Evolutionary conservation across 768 basidiomycete species (phyloP), one percentile per base, ranked within the genome.

Genomic region (Lentinus brumalis): DNA sequence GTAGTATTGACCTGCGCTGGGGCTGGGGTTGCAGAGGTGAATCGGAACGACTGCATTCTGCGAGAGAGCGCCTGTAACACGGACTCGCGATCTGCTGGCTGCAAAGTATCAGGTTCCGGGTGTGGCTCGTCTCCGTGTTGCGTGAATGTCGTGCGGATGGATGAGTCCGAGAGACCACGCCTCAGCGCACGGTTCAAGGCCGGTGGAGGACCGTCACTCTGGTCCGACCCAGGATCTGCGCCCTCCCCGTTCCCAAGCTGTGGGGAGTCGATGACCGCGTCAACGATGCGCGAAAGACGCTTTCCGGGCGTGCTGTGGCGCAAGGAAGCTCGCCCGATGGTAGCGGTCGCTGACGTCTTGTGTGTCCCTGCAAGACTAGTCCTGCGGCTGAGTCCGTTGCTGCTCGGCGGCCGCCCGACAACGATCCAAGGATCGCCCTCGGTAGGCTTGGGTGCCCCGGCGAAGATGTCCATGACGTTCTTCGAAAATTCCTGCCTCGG

Each of bases 81-180:
- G 5, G 73, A 70, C 53, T 69, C 62, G 41, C 68, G 64, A 54
- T 73, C 64, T 6, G 61, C 59, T 26, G 54, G 62, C 21, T 61
- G 55, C 6, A 53, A 31, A 9, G 53, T 7, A 3, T 32, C 38
- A 10, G 57, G 26, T 10, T 32, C 35, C 11, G 47, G 39, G 12
- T 41, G 35, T 5, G 55, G 47, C 8, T 64, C 75, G n/a, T 78
- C 79, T 5, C 73, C 77, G 50, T 89, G 83, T 56, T 75, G 79
- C 61, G 86, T 76, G 74, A 91, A 96, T 0, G 92, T 92, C 4
- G 92, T 89, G 62, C 87, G 91, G 61, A 98, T 94, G 2, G 93
- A 96, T 0, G 94, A 96, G 71, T 98, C 96, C 2, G 92, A 94
- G 52, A 97, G 74, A 2, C 94, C 94, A 56, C 96, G 83, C 31